Conservation (phyloP, 768 basidiomycete genomes). For the Tylopilus intermedius region DNA sequence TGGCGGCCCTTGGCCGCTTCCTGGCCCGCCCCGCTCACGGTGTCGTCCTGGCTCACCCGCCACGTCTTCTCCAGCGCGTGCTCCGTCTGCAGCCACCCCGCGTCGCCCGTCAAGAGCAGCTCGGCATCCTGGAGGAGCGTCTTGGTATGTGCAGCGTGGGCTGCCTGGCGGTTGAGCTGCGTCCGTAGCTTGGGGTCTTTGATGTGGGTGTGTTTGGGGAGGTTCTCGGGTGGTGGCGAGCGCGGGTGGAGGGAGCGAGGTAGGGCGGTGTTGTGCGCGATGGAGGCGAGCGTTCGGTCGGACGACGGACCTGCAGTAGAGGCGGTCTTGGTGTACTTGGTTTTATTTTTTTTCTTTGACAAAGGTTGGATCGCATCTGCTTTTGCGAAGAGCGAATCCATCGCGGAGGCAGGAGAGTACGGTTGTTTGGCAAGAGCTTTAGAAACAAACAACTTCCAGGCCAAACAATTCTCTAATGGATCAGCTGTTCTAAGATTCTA, state of each 20-base stretch:
- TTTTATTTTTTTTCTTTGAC: constrained; percentile 40
- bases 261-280: constrained; percentile 53
- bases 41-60: constrained; percentile 79
- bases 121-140: constrained; percentile 65
- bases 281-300: constrained; percentile 55
- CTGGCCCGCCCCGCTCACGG: constrained; percentile 56
- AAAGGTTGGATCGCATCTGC: constrained; percentile 54
- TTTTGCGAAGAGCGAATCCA: constrained; percentile 73
- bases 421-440: constrained; percentile 15
- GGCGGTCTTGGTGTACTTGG: constrained; percentile 18
- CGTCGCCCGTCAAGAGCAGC: constrained; percentile 62
- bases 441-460: constrained; percentile 11
- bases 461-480: no score
- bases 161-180: constrained; percentile 57
- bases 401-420: neutral
- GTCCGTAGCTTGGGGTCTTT: constrained; percentile 72
- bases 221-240: constrained; percentile 41
- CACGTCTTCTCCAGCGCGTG: constrained; percentile 84
- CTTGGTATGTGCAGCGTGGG: constrained; percentile 58
- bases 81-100: constrained; percentile 71
- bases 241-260: constrained; percentile 65
- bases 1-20: constrained; percentile 74
- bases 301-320: constrained; percentile 22
- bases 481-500: no score
- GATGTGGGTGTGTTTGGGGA: constrained; percentile 55